A percentile compares a stretch with the other conserved stretches of the same genome.
These are phyloP conservation scores for Polytrichum commune DNA, from an alignment of 225 moss, liverwort and hornwort species.

Conservation along the genomic window DNA sequence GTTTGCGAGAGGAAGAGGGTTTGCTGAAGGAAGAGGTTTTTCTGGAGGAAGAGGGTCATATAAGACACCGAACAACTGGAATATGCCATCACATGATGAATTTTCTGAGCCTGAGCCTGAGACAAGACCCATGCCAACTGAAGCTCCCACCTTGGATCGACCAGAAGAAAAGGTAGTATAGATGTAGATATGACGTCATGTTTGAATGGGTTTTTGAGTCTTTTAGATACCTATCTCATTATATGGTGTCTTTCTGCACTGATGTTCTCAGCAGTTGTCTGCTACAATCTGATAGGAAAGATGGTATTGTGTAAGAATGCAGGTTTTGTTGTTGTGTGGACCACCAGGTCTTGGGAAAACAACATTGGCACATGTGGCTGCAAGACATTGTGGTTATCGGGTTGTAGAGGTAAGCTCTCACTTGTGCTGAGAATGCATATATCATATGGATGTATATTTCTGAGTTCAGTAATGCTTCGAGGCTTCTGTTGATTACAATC, in stretches of 20 bases:
- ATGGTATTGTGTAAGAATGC: conserved; percentile 17
- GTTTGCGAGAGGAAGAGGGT: conserved; percentile 36
- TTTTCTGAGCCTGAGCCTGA: conserved; percentile 22
- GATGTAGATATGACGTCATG: neutral
- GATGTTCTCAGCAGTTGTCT: conserved; percentile 4
- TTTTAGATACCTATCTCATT: no score
- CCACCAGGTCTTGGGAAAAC: conserved; percentile 97
- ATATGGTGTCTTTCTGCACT: no score
- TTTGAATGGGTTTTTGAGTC: no score
- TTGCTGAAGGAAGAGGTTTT: conserved; percentile 14
- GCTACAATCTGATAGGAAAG: conserved; percentile 2
- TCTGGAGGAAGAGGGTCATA: conserved; percentile 38
- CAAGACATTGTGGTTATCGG: conserved; percentile 93
- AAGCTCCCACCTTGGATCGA: conserved; percentile 30
- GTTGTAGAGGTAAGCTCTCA: conserved; percentile 76
- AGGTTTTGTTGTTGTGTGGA: conserved; percentile 92
- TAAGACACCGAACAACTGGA: conserved; percentile 18
- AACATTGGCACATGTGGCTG: conserved; percentile 89
- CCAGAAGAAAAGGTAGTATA: conserved; percentile 52
- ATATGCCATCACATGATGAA: conserved; percentile 20
- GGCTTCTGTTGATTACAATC: no score
- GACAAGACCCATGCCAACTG: conserved; percentile 15
- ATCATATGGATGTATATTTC: no score
- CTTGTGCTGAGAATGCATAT: no score
- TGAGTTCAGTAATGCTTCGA: no score